Base-by-base conservation (phyloP, 2,329 filamentous ascomycete genomes). In the Colletotrichum liaoningense region DNA sequence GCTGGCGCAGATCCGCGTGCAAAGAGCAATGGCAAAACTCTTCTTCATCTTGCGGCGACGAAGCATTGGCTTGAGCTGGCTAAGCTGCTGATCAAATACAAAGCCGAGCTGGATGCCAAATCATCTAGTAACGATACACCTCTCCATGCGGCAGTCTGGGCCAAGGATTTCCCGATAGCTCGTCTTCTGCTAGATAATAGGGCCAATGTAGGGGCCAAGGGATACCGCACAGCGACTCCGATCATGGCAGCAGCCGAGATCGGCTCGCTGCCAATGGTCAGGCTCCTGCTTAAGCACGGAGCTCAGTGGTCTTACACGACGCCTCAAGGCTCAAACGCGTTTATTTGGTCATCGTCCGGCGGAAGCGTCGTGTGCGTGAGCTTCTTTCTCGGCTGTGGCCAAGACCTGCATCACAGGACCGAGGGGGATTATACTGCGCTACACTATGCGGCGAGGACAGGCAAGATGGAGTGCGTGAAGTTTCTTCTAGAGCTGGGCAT, bases 401-500 rank as follows among this genome's bases (percentile, higher is more conserved):
- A 71, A 11, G 28, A 70, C 11, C 7, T 64, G 56, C 9, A 35
- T 8, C 57, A 65, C 26, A 72, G 12, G 52, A 22, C 69, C 8
- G 28, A 58, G 3, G 57, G 19, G 12, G 52, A 58, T 38, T 73
- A n/a, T 22, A 73, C 70, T 11, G 70, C 70, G 16, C 59, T 73
- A 16, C 67, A 73, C 54, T 70, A 72, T 42, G 67, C 67, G 28
- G 56, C 57, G 16, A 35, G 19, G 55, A 56, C 2, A 14, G 64
- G 52, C 19, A 46, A 22, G n/a, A 16, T 42, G 67, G 52, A 57
- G 6, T 52, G 58, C 54, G 67, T 64, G 19, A 56, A 55, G 65
- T 57, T 66, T 63, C 46, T 76, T 35, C 67, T 74, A 16, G 66
- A 75, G 56, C 62, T 75, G 19, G 71, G 75, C 0, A 57, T 68